Evolutionary conservation across 257 asterid species (phyloP).

Genomic region (Gentiana macrophylla): DNA sequence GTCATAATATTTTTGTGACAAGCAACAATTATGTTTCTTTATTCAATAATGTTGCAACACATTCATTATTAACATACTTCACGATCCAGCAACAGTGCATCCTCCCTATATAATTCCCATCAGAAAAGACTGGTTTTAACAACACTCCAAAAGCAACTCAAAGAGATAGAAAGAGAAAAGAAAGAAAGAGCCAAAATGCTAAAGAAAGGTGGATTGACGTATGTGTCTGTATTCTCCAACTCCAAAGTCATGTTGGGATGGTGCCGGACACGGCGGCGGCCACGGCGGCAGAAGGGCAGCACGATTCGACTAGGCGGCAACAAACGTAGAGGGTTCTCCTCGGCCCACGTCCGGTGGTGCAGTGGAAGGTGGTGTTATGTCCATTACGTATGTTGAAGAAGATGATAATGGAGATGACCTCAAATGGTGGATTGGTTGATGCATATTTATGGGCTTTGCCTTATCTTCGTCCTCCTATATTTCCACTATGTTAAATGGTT

Average conservation of each 20-base stretch:
- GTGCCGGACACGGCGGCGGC: slow-evolving; percentile 26
- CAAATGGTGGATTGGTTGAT: slow-evolving; percentile 31
- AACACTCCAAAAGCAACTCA: background rate
- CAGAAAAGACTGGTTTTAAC: background rate
- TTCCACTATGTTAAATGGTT: slow-evolving; percentile 36
- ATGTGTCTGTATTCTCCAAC: slow-evolving; percentile 28
- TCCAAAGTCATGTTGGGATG: slow-evolving; percentile 35
- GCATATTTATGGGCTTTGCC: slow-evolving; percentile 53
- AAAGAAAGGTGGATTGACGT: slow-evolving; percentile 19
- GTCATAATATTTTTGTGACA: no score
- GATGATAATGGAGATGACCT: slow-evolving; percentile 34
- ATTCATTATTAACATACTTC: slow-evolving; percentile 19
- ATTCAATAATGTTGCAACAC: slow-evolving; percentile 17
- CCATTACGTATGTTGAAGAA: slow-evolving; percentile 41
- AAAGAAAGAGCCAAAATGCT: slow-evolving; percentile 17
- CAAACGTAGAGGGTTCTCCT: slow-evolving; percentile 49
- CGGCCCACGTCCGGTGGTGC: slow-evolving; percentile 42
- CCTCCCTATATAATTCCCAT: slow-evolving; percentile 8
- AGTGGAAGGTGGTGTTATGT: slow-evolving; percentile 34
- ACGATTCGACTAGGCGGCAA: slow-evolving; percentile 40
- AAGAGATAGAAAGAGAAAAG: no score
- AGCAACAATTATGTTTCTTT: no score
- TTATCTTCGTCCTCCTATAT: slow-evolving; percentile 44
- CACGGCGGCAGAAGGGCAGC: slow-evolving; percentile 34
- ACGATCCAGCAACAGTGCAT: slow-evolving; percentile 5